phyloP scores from a whole-genome alignment of 148 eudicot genomes.

The Dianthus caryophyllus region DNA sequence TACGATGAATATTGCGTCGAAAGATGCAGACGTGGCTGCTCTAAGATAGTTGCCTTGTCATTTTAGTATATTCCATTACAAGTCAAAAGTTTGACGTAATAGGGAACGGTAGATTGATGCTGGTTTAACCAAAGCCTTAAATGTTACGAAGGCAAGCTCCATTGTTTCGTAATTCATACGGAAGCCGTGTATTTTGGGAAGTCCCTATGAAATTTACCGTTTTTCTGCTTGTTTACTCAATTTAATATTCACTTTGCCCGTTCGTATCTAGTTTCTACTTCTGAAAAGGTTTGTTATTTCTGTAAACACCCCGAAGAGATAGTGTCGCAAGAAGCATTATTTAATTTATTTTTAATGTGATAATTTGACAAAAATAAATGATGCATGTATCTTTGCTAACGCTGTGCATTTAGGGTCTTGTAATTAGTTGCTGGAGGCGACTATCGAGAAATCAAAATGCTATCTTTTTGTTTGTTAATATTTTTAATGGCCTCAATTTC shows the following conservation, averaged over 20 bases:
- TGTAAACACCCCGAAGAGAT: neutral
- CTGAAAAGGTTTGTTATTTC: neutral
- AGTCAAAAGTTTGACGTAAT: too few species aligned
- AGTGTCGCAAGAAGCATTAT: neutral
- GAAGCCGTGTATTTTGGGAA: neutral
- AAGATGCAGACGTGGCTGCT: too few species aligned
- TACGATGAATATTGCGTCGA: too few species aligned
- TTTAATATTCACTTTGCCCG: neutral
- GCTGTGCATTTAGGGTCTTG: neutral
- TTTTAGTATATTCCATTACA: too few species aligned
- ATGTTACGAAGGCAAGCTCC: neutral
- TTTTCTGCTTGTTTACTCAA: neutral
- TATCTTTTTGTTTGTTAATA: slow-evolving; percentile 3
- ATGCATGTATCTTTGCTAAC: neutral
- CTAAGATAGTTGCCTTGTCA: too few species aligned
- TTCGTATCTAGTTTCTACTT: neutral
- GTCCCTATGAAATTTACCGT: too few species aligned
- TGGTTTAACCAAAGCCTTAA: too few species aligned
- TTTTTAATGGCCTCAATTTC: neutral
- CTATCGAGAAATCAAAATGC: neutral
- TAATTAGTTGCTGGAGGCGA: neutral
- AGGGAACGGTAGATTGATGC: too few species aligned
- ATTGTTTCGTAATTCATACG: neutral
- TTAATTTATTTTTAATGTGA: too few species aligned
- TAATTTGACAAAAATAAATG: neutral